A percentile compares a stretch with the other conserved stretches of the same genome.
Evolutionary conservation across 176 grass and related monocot genomes (phyloP).

Genomic region (Cenchrus fungigraminus): DNA sequence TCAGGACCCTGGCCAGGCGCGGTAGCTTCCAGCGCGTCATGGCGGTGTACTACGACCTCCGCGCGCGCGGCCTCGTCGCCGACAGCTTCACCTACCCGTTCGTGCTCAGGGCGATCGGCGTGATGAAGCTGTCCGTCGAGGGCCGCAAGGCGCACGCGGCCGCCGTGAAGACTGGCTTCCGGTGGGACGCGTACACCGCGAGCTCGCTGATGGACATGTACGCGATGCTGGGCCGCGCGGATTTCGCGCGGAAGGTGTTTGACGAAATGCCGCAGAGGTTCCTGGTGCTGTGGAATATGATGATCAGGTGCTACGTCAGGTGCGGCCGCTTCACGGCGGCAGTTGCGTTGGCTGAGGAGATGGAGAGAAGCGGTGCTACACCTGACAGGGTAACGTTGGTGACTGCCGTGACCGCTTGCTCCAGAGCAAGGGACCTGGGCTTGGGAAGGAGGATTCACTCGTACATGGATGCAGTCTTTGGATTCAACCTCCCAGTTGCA

Average conservation of each 20-base stretch:
- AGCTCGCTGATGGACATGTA: slow-evolving; percentile 69
- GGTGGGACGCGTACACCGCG: slow-evolving; percentile 54
- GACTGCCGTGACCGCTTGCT: slow-evolving; percentile 53
- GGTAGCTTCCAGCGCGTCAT: slow-evolving; percentile 42
- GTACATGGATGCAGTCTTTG: slow-evolving; percentile 44
- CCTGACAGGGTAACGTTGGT: slow-evolving; percentile 55
- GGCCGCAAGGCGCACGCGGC: slow-evolving; percentile 51
- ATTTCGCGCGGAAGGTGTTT: slow-evolving; percentile 52
- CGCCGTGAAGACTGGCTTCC: slow-evolving; percentile 54
- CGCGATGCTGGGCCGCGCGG: slow-evolving; percentile 31
- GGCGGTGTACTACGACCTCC: slow-evolving; percentile 58
- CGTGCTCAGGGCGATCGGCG: slow-evolving; percentile 61
- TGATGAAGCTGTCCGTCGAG: slow-evolving; percentile 49
- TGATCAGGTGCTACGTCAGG: slow-evolving; percentile 63
- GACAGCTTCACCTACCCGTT: slow-evolving; percentile 80
- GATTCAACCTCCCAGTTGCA: slow-evolving; percentile 58
- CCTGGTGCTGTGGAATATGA: slow-evolving; percentile 61
- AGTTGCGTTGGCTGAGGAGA: slow-evolving; percentile 38
- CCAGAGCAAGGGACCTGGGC: slow-evolving; percentile 47
- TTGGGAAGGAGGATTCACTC: slow-evolving; percentile 65
- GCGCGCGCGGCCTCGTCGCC: slow-evolving; percentile 47
- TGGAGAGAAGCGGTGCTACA: slow-evolving; percentile 44
- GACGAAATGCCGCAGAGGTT: slow-evolving; percentile 53
- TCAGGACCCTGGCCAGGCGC: slow-evolving; percentile 54
- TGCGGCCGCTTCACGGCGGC: slow-evolving; percentile 40